Percentiles rank a stretch among this genome's conserved stretches.
These are phyloP conservation scores for Apiospora rasikravindrae DNA, from an alignment of 2,329 filamentous ascomycete species.

Conservation along the genomic window DNA sequence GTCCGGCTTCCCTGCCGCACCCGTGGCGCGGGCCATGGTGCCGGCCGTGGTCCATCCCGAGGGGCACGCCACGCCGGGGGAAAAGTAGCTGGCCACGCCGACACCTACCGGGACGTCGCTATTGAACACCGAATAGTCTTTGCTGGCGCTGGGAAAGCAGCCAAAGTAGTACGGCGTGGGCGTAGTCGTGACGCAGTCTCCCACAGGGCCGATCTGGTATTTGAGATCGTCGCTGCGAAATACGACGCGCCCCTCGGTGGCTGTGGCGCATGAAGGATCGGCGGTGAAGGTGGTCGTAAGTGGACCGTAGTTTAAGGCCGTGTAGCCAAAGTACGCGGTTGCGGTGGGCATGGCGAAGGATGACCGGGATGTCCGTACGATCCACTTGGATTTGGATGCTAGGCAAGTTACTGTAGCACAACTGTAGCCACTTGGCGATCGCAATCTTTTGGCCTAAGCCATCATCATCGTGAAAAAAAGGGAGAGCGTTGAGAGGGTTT, in stretches of 20 bases:
- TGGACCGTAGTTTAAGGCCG: neutral
- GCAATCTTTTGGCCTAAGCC: no score
- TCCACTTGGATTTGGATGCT: neutral
- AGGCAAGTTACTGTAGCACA: no score
- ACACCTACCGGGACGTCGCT: neutral
- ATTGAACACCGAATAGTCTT: neutral
- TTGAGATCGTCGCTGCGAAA: neutral
- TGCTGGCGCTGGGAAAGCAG: neutral
- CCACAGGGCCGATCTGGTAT: neutral
- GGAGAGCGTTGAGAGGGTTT: neutral
- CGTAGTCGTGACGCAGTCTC: neutral
- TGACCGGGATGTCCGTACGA: no score
- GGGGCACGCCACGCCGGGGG: neutral
- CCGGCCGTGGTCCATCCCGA: neutral
- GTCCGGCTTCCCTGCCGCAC: neutral
- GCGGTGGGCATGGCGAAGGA: neutral
- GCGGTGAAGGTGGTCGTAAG: conserved; percentile 1
- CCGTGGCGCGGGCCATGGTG: neutral
- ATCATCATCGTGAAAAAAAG: neutral
- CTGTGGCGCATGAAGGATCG: neutral
- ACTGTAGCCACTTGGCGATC: neutral
- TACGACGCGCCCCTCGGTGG: neutral
- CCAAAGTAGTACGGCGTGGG: neutral
- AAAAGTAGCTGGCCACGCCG: neutral
- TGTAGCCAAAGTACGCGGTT: neutral